Base-by-base conservation (phyloP, 1,284 basidiomycete genomes). In the Papiliotrema fonsecae region DNA sequence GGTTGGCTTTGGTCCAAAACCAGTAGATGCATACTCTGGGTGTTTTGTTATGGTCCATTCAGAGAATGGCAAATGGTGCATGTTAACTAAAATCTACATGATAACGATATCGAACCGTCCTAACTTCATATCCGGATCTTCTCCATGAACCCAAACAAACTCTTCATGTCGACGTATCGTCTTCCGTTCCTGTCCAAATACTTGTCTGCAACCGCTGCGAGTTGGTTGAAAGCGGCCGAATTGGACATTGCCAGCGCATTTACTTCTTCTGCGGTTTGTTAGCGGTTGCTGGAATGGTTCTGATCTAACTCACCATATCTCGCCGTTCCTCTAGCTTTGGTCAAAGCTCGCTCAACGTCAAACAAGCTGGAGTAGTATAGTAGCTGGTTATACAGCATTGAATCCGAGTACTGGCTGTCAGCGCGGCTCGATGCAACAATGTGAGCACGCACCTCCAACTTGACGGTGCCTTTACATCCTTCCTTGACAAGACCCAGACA, bases 131-230 rank as follows among this genome's bases (percentile, higher is more conserved):
- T 45, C 45, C 53, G 55, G 34, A 74, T 58, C 43, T 60, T 57
- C 54, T 69, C 69, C 82, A 90, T 86, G 65, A 86, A 87, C 31
- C 83, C 81, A 74, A 92, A 93, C 58, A 96, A 70, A 42, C 75
- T 62, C 45, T 78, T 73, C 72, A 97, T 78, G 58, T 88, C 83
- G 24, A 97, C 87, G 83, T 86, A 96, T 55, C 88, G 79, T 55
- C 91, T 77, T 27, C 87, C 91, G 67, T 85, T 90, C 67, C 84
- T 81, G 52, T 87, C 78, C 26, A 94, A 78, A 64, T 94, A 88
- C 65, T 82, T 85, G 52, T 86, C 79, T 0, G 87, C 84, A 16
- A 82, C 81, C 0, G 58, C 68, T 0, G 73, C 69, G 71, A 93
- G 79, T 3, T 65, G 63, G 1, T 69, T 52, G 19, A 94, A 75